Evolutionary conservation across 2,329 filamentous ascomycete species (phyloP).

Genomic region (Colletotrichum sojae): DNA sequence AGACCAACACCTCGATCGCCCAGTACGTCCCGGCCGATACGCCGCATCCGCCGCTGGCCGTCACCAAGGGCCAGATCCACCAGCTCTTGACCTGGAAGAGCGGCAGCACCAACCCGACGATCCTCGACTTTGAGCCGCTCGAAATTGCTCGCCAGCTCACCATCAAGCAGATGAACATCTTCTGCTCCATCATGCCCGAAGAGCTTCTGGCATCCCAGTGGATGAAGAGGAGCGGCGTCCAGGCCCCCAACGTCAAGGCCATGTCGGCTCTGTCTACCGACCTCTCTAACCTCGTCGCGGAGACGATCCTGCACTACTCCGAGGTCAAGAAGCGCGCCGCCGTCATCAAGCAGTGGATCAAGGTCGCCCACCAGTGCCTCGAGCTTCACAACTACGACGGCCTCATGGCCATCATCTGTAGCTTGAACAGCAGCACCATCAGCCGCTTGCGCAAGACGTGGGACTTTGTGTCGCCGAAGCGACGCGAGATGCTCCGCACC

Average conservation of each 20-base stretch:
- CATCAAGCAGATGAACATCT: constrained; percentile 90
- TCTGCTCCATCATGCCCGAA: constrained; percentile 91
- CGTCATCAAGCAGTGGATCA: constrained; percentile 98
- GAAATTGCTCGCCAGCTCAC: constrained; percentile 95
- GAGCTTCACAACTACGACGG: constrained; percentile 97
- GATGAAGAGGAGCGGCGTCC: constrained; percentile 87
- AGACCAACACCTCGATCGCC: constrained; percentile 82
- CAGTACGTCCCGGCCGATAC: constrained; percentile 80
- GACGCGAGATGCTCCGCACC: constrained; percentile 82
- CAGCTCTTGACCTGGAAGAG: constrained; percentile 81
- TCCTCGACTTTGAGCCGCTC: constrained; percentile 91
- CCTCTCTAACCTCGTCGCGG: constrained; percentile 90
- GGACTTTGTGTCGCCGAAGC: constrained; percentile 88
- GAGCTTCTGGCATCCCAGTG: constrained; percentile 93
- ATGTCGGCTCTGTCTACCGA: constrained; percentile 96
- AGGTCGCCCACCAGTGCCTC: constrained; percentile 88
- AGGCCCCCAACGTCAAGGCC: constrained; percentile 90
- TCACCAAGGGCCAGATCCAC: constrained; percentile 84
- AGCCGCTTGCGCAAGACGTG: constrained; percentile 90
- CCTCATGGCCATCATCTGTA: constrained; percentile 96
- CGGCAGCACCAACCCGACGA: constrained; percentile 77
- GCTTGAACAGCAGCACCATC: constrained; percentile 92
- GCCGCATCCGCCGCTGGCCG: constrained; percentile 76
- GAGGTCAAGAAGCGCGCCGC: constrained; percentile 93
- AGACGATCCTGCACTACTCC: constrained; percentile 89